Evolutionary conservation across 2,329 filamentous ascomycete genomes (phyloP), one percentile per base, ranked within the genome.

Genomic region (Colletotrichum chlorophyti): DNA sequence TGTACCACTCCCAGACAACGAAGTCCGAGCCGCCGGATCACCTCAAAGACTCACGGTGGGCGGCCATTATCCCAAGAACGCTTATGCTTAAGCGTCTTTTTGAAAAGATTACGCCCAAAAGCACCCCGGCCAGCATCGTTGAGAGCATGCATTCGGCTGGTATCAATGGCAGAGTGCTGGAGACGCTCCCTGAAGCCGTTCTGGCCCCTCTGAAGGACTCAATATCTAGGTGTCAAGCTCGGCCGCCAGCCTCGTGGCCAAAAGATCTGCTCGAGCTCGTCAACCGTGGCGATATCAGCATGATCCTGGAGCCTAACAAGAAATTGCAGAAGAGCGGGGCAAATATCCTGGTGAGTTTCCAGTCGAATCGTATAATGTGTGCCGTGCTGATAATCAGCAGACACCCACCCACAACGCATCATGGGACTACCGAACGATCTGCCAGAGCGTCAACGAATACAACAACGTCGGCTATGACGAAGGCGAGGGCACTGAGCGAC

Each of bases 181-280:
- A 96, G 62, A 93, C 91, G 1, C 78, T 98, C 1, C 94, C 95
- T 2, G 92, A 96, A 72, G 87, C 91, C 23, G 81, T 97, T n/a
- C 83, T 91, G 51, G 85, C 89, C 2, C 90, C 91, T 0, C 79
- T 98, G 12, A 89, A 90, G 69, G 93, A 98, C 74, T 87, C 89
- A 5, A 92, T 98, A 35, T 84, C 88, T n/a, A 83, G 86, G 62
- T 96, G 91, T 64, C 93, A 97, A 70, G 84, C 87, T n/a, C 84
- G 86, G 59, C 94, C 94, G 15, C 91, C 93, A 9, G 83, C 87
- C 0, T 84, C 82, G 1, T 98, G 94, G 93, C 81, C 84, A 12
- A 81, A 82, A 37, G 82, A 85, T 1, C 77, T 96, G 6, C 81
- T 97, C 12, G 82, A 87, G 51, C 77, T 97, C 5, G 86, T 97